These are phyloP conservation scores for Yamadazyma nakazawae DNA, from an alignment of 805 yeast species.

Conservation along the genomic window DNA sequence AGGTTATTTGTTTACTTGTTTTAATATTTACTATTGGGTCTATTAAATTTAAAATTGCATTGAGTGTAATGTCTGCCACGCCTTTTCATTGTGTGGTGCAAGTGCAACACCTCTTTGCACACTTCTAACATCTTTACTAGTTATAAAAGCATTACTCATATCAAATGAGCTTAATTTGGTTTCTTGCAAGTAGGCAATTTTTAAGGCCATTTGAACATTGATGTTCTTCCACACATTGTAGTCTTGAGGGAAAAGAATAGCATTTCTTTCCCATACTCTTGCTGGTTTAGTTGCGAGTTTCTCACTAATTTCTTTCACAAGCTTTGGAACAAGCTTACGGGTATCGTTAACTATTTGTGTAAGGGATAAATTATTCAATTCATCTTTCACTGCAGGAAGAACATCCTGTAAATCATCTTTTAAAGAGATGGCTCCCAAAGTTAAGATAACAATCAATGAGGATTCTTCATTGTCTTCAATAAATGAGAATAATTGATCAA, in stretches of 20 bases:
- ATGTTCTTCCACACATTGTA: constrained; percentile 67
- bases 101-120: constrained; percentile 64
- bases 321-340: constrained; percentile 52
- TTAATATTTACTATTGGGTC: not conserved
- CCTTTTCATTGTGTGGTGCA: constrained; percentile 5
- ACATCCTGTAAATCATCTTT: constrained; percentile 58
- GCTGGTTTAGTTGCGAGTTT: constrained; percentile 26
- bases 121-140: constrained; percentile 47
- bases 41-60: not conserved
- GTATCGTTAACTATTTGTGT: constrained; percentile 48
- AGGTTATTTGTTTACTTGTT: not conserved
- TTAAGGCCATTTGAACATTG: constrained; percentile 51
- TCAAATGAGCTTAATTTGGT: constrained; percentile 48
- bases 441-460: constrained; percentile 61
- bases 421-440: constrained; percentile 77
- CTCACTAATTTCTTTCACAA: constrained; percentile 50
- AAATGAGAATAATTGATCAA: constrained; percentile 72
- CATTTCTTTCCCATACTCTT: constrained; percentile 62
- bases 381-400: constrained; percentile 63
- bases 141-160: constrained; percentile 50
- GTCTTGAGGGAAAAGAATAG: constrained; percentile 72
- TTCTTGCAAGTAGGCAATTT: constrained; percentile 52
- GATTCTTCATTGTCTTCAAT: constrained; percentile 57
- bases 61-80: constrained; percentile 1
- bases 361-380: constrained; percentile 52